Percentiles rank a stretch among this genome's conserved stretches.
Evolutionary conservation across 768 basidiomycete genomes (phyloP).

Genomic region (Boletus sp.): DNA sequence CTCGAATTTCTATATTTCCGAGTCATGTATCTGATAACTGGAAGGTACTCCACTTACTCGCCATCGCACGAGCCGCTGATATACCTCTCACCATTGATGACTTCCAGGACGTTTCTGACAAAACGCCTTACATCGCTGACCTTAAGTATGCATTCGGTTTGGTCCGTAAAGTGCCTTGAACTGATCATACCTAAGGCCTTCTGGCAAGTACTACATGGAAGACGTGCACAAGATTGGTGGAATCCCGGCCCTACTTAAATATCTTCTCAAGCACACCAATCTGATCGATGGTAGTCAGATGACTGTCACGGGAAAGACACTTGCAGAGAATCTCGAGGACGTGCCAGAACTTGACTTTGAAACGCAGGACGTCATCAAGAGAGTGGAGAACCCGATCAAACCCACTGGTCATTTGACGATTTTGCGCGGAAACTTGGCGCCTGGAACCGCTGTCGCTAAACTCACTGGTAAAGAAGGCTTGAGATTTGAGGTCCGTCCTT

Average conservation of each 20-base stretch:
- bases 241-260: constrained; percentile 81
- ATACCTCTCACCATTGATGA: constrained; percentile 77
- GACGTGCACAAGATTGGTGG: constrained; percentile 86
- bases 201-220: constrained; percentile 88
- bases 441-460: constrained; percentile 87
- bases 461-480: constrained; percentile 91
- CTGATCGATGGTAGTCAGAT: constrained; percentile 79
- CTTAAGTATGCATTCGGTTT: constrained; percentile 51
- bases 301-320: constrained; percentile 89
- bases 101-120: constrained; percentile 78
- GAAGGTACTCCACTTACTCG: constrained; percentile 79
- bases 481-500: constrained; percentile 63
- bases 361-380: constrained; percentile 74
- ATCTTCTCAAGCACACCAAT: constrained; percentile 73
- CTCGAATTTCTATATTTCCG: neutral
- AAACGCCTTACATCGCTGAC: constrained; percentile 83
- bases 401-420: constrained; percentile 84
- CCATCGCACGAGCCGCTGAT: constrained; percentile 82
- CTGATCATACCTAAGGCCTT: constrained; percentile 49
- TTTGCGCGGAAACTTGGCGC: constrained; percentile 84
- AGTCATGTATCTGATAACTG: constrained; percentile 2
- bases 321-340: constrained; percentile 83
- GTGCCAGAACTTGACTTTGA: constrained; percentile 69
- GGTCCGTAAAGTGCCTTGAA: neutral
- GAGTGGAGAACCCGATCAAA: constrained; percentile 79